Conservation (phyloP, 176 grass and related monocot species). For the Cymbopogon citratus region DNA sequence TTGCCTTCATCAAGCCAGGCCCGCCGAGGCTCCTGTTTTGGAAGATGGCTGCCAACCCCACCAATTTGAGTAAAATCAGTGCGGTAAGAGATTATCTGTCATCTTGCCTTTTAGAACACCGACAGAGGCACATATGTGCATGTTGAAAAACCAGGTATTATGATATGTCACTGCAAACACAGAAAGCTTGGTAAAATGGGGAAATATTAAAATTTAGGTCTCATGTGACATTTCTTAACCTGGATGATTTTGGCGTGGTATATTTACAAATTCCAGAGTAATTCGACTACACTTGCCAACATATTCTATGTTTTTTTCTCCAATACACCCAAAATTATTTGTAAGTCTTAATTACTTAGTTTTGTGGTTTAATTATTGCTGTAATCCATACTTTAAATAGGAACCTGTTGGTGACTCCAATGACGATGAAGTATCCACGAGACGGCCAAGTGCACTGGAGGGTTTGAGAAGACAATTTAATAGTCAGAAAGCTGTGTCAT, state of each 20-base stretch:
- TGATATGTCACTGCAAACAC: neutral
- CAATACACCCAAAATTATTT: conserved; percentile 1
- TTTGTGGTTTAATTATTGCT: conserved; percentile 14
- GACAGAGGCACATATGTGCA: neutral
- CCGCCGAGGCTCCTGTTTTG: neutral
- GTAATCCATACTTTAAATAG: conserved; percentile 39
- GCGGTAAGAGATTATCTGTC: neutral
- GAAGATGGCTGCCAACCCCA: neutral
- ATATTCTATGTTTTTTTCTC: neutral
- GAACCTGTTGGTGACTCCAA: conserved; percentile 37
- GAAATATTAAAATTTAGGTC: neutral
- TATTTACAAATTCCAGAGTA: neutral
- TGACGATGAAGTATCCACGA: conserved; percentile 38
- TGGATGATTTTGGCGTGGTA: neutral
- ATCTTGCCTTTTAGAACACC: neutral
- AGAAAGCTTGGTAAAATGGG: neutral
- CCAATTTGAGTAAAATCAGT: neutral
- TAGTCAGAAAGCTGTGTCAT: conserved; percentile 77
- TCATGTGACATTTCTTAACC: neutral
- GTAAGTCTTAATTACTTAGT: conserved; percentile 11
- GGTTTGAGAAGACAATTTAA: conserved; percentile 54
- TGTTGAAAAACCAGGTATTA: neutral
- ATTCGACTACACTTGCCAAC: neutral
- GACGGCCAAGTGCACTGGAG: conserved; percentile 32
- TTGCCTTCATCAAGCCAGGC: neutral